Conservation (phyloP, 2,329 filamentous ascomycete genomes). For the Verticillium isaacii region DNA sequence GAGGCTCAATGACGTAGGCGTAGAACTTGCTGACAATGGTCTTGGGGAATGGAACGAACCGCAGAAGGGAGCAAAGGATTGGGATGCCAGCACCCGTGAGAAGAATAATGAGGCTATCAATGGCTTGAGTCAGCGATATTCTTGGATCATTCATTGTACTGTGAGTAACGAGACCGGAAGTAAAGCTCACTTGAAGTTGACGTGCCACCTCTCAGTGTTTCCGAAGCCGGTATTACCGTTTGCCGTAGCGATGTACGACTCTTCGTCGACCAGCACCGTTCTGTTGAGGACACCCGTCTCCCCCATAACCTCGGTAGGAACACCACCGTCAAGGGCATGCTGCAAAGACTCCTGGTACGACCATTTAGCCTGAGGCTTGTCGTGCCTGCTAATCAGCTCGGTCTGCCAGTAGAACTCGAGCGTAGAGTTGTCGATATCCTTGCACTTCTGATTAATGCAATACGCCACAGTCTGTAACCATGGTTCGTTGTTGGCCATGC, state of each 20-base stretch:
- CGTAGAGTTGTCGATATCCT: not conserved
- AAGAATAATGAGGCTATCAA: slow-evolving; percentile 17
- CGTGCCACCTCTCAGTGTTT: slow-evolving; percentile 1
- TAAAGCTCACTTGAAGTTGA: not conserved
- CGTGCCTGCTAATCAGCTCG: not conserved
- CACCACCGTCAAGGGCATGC: not conserved
- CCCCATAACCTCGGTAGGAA: not conserved
- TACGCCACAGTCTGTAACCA: slow-evolving; percentile 16
- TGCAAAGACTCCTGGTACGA: slow-evolving; percentile 9
- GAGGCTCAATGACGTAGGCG: slow-evolving; percentile 17
- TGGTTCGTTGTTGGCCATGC: slow-evolving; percentile 12
- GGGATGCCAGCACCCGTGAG: slow-evolving; percentile 17
- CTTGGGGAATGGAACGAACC: slow-evolving; percentile 20
- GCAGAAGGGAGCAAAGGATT: slow-evolving; percentile 22
- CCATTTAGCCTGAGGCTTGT: slow-evolving; percentile 4
- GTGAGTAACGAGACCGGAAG: not conserved
- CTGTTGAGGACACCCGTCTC: slow-evolving; percentile 6
- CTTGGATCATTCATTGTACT: not conserved
- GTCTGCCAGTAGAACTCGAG: slow-evolving; percentile 2
- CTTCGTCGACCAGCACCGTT: slow-evolving; percentile 8
- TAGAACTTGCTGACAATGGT: slow-evolving; percentile 11
- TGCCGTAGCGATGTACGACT: slow-evolving; percentile 4
- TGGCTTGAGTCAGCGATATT: not conserved
- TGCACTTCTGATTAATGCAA: slow-evolving; percentile 14
- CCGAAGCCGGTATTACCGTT: slow-evolving; percentile 9